phyloP scores from a whole-genome alignment of 2,329 filamentous ascomycete genomes.

The Cladosporium austrohemisphaericum region DNA sequence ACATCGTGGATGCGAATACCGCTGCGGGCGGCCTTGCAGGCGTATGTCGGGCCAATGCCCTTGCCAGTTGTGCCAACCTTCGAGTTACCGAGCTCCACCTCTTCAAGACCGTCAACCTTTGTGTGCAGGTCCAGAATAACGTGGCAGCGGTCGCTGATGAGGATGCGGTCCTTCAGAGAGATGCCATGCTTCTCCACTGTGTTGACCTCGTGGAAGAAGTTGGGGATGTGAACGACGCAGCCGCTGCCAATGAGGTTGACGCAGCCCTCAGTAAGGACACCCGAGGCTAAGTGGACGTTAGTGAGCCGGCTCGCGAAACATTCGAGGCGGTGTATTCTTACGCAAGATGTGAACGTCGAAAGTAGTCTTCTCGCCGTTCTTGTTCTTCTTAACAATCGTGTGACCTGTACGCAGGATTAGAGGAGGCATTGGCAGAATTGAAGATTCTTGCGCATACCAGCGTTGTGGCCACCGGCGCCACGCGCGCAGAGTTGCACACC shows the following conservation, averaged over 20 bases:
- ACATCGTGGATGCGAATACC: slow-evolving; percentile 65
- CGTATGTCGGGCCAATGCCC: slow-evolving; percentile 55
- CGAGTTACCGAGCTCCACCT: slow-evolving; percentile 48
- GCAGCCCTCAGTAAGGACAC: slow-evolving; percentile 66
- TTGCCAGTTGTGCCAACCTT: slow-evolving; percentile 51
- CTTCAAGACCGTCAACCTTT: slow-evolving; percentile 64
- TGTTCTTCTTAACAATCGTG: slow-evolving; percentile 39
- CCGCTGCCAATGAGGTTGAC: slow-evolving; percentile 67
- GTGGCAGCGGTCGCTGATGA: slow-evolving; percentile 61
- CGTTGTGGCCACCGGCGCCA: slow-evolving; percentile 60
- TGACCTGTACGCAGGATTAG: too few relatives aligned
- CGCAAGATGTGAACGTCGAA: slow-evolving; percentile 59
- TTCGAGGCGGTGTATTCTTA: slow-evolving; percentile 20
- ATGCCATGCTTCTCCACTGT: slow-evolving; percentile 60
- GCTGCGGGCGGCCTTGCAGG: slow-evolving; percentile 61
- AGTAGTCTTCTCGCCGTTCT: slow-evolving; percentile 42
- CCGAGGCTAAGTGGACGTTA: slow-evolving; percentile 49
- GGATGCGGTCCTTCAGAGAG: slow-evolving; percentile 56
- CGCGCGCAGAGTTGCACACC: slow-evolving; percentile 55
- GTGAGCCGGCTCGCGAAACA: slow-evolving; percentile 17
- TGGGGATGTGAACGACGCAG: slow-evolving; percentile 65
- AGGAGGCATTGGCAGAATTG: not conserved
- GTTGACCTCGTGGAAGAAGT: slow-evolving; percentile 63
- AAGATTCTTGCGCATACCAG: slow-evolving; percentile 26
- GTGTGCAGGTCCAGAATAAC: slow-evolving; percentile 64